These are phyloP conservation scores for Talaromyces islandicus DNA, from an alignment of 2,329 filamentous ascomycete species.

Conservation along the genomic window DNA sequence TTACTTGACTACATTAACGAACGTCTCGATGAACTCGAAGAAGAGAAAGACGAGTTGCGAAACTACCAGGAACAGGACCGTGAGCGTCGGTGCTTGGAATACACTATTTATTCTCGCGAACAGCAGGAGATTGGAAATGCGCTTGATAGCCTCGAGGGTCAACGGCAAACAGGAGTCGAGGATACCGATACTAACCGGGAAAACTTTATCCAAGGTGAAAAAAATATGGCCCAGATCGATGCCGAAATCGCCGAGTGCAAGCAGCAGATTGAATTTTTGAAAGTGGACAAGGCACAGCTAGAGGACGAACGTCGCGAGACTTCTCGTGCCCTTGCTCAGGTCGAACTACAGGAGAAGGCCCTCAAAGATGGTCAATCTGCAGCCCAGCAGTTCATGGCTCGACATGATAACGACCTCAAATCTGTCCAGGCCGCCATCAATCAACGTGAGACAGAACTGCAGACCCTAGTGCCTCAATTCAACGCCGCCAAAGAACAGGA, in stretches of 20 bases:
- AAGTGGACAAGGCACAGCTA: conserved; percentile 76
- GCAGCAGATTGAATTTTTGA: conserved; percentile 76
- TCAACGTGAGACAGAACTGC: conserved; percentile 69
- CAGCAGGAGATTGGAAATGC: conserved; percentile 71
- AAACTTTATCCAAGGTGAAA: conserved; percentile 70
- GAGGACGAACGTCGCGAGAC: conserved; percentile 84
- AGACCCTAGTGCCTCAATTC: conserved; percentile 69
- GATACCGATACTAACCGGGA: conserved; percentile 75
- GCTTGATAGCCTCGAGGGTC: conserved; percentile 76
- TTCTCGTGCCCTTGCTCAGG: conserved; percentile 72
- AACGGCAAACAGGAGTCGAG: conserved; percentile 74
- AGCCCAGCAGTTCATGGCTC: conserved; percentile 64
- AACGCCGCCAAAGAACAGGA: conserved; percentile 69
- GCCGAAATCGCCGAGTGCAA: conserved; percentile 71
- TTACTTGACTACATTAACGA: conserved; percentile 87
- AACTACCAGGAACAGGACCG: conserved; percentile 93
- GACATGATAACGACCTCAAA: conserved; percentile 66
- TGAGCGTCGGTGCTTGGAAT: conserved; percentile 85
- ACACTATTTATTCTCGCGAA: conserved; percentile 87
- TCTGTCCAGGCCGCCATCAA: conserved; percentile 68
- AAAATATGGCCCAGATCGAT: conserved; percentile 70
- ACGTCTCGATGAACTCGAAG: conserved; percentile 80
- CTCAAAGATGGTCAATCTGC: conserved; percentile 76
- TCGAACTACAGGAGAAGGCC: conserved; percentile 77
- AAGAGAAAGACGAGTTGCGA: conserved; percentile 92